Percentiles rank a stretch among this genome's conserved stretches.
Conservation (phyloP, 1,284 basidiomycete genomes). For the Pascua sp. region DNA sequence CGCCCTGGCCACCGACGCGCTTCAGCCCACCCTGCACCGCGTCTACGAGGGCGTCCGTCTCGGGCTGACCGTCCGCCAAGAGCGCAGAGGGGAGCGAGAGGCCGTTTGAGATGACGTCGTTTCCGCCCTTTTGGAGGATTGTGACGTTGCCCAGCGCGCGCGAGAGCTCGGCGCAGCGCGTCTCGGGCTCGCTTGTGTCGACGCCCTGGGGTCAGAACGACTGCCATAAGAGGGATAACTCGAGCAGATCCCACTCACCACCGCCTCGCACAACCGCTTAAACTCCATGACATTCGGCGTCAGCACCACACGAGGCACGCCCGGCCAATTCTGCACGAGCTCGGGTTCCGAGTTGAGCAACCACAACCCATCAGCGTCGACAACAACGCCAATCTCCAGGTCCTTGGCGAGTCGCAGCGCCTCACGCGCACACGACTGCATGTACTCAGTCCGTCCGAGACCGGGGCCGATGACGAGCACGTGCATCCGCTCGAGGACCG, state of each 20-base stretch:
- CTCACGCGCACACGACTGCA: constrained; percentile 65
- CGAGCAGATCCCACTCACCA: constrained; percentile 53
- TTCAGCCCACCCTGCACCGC: constrained; percentile 69
- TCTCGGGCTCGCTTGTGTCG: constrained; percentile 50
- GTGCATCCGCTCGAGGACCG: constrained; percentile 78
- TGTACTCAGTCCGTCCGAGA: constrained; percentile 80
- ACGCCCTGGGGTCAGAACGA: constrained; percentile 49
- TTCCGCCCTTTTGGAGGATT: constrained; percentile 82
- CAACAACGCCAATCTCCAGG: constrained; percentile 77
- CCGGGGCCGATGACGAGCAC: constrained; percentile 91
- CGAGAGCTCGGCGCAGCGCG: constrained; percentile 64
- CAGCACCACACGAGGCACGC: constrained; percentile 52
- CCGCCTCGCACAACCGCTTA: constrained; percentile 69
- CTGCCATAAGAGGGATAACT: background rate
- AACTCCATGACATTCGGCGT: constrained; percentile 97
- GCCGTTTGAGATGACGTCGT: constrained; percentile 55
- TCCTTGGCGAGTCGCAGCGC: constrained; percentile 54
- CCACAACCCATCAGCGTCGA: constrained; percentile 77
- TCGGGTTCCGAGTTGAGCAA: constrained; percentile 56
- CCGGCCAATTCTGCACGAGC: constrained; percentile 63
- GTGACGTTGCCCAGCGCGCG: constrained; percentile 76
- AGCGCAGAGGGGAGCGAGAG: constrained; percentile 31
- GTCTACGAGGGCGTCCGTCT: constrained; percentile 17
- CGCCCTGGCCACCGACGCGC: constrained; percentile 92
- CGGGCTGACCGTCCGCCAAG: constrained; percentile 3